Percentiles rank a stretch among this genome's conserved stretches.
Conservation (phyloP, 2,329 filamentous ascomycete genomes). For the Phialophora tarda region DNA sequence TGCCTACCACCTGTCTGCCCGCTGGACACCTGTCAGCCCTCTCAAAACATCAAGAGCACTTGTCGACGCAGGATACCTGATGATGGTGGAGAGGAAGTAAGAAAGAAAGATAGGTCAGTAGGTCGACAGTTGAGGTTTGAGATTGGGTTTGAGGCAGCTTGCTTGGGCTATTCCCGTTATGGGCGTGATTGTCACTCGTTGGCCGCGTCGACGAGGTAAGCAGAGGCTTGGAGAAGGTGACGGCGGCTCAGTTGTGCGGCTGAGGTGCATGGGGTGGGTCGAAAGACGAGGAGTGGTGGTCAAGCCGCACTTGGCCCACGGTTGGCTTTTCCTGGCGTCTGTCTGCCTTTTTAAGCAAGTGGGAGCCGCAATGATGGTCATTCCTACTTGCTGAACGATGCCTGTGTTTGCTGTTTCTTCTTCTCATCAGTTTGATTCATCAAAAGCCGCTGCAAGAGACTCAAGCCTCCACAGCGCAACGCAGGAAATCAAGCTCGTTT, state of each 20-base stretch:
- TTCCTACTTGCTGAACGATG: neutral
- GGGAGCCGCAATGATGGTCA: neutral
- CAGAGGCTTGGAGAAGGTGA: conserved; percentile 11
- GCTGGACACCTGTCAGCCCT: neutral
- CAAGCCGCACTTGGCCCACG: conserved; percentile 2
- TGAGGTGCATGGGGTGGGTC: conserved; percentile 4
- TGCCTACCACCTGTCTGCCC: neutral
- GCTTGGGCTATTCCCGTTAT: conserved; percentile 14
- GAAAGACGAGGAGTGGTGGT: neutral
- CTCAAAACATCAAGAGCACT: neutral
- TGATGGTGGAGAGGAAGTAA: neutral
- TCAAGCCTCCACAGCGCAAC: neutral
- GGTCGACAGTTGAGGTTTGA: conserved; percentile 2
- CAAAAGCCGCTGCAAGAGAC: neutral
- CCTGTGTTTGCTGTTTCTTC: neutral
- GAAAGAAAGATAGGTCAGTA: neutral
- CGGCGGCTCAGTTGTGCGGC: conserved; percentile 17
- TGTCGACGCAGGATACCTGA: neutral
- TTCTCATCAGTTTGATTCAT: neutral
- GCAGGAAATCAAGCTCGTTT: neutral
- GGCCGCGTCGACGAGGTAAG: conserved; percentile 7
- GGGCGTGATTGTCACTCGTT: conserved; percentile 6
- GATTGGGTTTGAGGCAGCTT: neutral
- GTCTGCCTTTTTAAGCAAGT: neutral
- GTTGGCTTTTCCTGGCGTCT: neutral